Base-by-base conservation (phyloP, 345 rosid genomes). In the Lumnitzera racemosa region DNA sequence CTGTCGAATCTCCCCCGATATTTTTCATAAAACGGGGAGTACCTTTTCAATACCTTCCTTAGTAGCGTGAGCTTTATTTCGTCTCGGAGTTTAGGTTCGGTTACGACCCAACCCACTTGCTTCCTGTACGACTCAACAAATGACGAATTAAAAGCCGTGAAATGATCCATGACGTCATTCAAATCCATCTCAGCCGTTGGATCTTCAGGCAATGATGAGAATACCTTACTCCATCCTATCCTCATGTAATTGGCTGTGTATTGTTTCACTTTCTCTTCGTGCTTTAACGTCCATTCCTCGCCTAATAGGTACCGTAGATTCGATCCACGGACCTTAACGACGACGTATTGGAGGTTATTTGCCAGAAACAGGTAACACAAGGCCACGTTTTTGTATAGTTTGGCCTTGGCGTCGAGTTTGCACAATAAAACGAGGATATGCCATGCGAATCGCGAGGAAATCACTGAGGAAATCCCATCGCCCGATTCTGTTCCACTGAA, bases 331-430 rank as follows among this genome's bases (percentile, higher is more conserved):
- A 60, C 64, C 56, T n/a, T 60, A 41, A 13, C n/a, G 41, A 67
- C 31, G 24, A 67, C 49, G 65, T 53, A 61, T 51, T 24, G 70
- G 17, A 67, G 70, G 15, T 67, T 67, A 50, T 67, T 67, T 46
- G 65, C 65, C 20, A 67, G 56, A 59, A 67, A 67, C 27, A 60
- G 65, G 61, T 55, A 36, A 11, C 60, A 59, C 4, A 49, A 50
- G 11, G 70, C 55, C 24, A 54, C 64, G 65, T 67, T 65, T 23
- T 54, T 60, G 70, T 27, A 67, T n/a, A 14, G 55, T 49, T 54
- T 50, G 12, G 65, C 65, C 55, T 47, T 60, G 15, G 24, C 56
- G 51, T 67, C 70, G 60, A 67, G 59, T 31, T 60, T 67, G 47
- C 65, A 46, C 24, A 67, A 43, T 48, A 67, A 60, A 54, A 59